Conservation (phyloP, 768 basidiomycete species). For the Roridomyces roridus region DNA sequence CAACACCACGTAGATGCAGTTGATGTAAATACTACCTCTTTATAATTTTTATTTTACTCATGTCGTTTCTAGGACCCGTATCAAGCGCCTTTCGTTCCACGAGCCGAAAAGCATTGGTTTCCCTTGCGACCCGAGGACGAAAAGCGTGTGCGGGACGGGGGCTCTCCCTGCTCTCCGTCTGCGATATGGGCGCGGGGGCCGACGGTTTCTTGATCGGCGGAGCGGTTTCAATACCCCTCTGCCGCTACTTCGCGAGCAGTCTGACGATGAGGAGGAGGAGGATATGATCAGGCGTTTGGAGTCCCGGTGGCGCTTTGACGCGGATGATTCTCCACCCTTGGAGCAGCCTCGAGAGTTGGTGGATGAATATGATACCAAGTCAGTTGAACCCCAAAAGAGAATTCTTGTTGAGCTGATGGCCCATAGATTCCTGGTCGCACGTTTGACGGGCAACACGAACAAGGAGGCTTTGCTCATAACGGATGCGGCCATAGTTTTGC, state of each 20-base stretch:
- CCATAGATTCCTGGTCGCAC: slow-evolving; percentile 48
- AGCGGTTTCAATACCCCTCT: slow-evolving; percentile 28
- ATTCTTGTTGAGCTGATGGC: slow-evolving; percentile 6
- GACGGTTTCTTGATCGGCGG: slow-evolving; percentile 77
- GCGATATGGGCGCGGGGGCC: slow-evolving; percentile 85
- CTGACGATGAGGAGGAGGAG: slow-evolving; percentile 39
- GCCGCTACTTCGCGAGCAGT: slow-evolving; percentile 29
- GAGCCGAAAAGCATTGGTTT: slow-evolving; percentile 72
- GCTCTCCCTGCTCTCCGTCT: slow-evolving; percentile 66
- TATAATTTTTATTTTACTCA: neutral
- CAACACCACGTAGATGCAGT: slow-evolving; percentile 87
- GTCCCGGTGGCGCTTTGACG: slow-evolving; percentile 74
- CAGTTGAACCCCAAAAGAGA: slow-evolving; percentile 22
- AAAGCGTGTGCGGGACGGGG: slow-evolving; percentile 31
- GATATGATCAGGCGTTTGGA: slow-evolving; percentile 50
- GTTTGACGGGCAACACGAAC: slow-evolving; percentile 40
- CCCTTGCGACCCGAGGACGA: slow-evolving; percentile 47
- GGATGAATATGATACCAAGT: slow-evolving; percentile 72
- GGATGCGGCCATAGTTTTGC: slow-evolving; percentile 39
- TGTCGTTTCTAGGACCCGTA: slow-evolving; percentile 62
- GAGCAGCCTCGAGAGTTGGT: slow-evolving; percentile 73
- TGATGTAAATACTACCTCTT: slow-evolving; percentile 59
- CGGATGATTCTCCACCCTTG: slow-evolving; percentile 61
- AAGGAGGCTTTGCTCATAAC: slow-evolving; percentile 56
- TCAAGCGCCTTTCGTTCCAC: slow-evolving; percentile 64